Percentiles rank a stretch among this genome's conserved stretches.
phyloP scores from a whole-genome alignment of 2,329 filamentous ascomycete species.

The Rutstroemia sp. region DNA sequence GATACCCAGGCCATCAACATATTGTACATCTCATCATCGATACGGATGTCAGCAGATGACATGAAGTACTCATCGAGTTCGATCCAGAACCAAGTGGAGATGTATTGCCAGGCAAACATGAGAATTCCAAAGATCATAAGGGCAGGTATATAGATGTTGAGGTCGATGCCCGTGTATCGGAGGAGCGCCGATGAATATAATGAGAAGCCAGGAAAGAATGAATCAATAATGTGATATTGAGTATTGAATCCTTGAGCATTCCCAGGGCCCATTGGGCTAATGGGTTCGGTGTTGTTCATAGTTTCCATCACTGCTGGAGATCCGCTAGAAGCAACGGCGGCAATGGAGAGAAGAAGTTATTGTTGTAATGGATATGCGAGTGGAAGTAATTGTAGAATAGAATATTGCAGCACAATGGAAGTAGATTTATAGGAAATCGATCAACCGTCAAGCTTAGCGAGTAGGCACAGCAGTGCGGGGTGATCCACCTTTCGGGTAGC shows the following conservation, averaged over 20 bases:
- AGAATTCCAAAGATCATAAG: slow-evolving; percentile 43
- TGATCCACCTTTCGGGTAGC: background rate
- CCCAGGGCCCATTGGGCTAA: background rate
- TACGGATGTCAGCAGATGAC: slow-evolving; percentile 57
- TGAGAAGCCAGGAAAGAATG: slow-evolving; percentile 59
- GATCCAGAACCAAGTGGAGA: slow-evolving; percentile 40
- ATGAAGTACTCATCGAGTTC: slow-evolving; percentile 49
- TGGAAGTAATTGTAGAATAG: background rate
- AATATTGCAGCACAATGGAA: too few species aligned
- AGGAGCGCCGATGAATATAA: slow-evolving; percentile 45
- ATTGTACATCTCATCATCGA: slow-evolving; percentile 66
- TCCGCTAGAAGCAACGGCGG: background rate
- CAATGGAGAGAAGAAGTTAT: background rate
- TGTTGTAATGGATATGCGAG: background rate
- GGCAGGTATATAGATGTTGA: slow-evolving; percentile 54
- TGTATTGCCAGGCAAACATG: slow-evolving; percentile 45
- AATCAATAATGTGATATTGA: slow-evolving; percentile 40
- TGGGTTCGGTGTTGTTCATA: slow-evolving; percentile 1
- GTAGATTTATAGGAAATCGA: background rate
- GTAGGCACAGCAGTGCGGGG: too few species aligned
- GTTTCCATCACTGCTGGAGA: background rate
- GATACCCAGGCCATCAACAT: slow-evolving; percentile 66
- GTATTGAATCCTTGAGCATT: slow-evolving; percentile 25
- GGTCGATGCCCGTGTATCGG: slow-evolving; percentile 52
- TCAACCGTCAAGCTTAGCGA: too few species aligned